Evolutionary conservation across 257 asterid genomes (phyloP), one percentile per base, ranked within the genome.

Genomic region (Solanum arcanum): DNA sequence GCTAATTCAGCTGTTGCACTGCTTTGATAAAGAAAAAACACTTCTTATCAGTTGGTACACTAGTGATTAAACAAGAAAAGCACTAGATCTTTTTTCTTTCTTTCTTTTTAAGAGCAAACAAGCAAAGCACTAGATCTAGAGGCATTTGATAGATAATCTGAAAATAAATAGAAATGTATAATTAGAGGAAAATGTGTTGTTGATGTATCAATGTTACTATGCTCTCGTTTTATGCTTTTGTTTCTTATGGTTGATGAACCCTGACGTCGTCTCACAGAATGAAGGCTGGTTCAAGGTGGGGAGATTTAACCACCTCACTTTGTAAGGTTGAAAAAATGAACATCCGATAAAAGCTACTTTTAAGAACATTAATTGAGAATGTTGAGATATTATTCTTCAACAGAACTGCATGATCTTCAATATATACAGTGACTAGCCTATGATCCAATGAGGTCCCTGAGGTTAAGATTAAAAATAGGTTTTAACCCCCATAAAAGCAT

Each of bases 1-100:
- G 92, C 93, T 85, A 90, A 90, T 86, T 92, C 97, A 41, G 84
- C 49, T 62, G 90, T 87, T 29, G 86, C 92, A 78, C 88, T 90
- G 89, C 97, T 97, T 98, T 89, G 88, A 89, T 83, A 33, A 33
- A 64, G 31, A 88, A 70, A 88, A 70, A 77, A 86, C 25, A 86
- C 60, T 12, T 66, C 1, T 16, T 59, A 80, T n/a, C 59, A 86
- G 29, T 15, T 23, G 86, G 35, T 25, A 25, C 9, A 60, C 16
- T 37, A 86, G 33, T 29, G 12, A 59, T 10, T 41, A 59, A 52
- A 42, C 59, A 70, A 15, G 18, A 15, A 29, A 49, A n/a, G 31
- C 31, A 62, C 15, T 60, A 60, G 27, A 23, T 60, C 69, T 23
- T 46, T 46, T 46, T 12, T 46, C 52, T 13, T 46, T 56, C 9